Base-by-base conservation (phyloP, 1,284 basidiomycete species). In the Cutaneotrichosporon cutaneum region DNA sequence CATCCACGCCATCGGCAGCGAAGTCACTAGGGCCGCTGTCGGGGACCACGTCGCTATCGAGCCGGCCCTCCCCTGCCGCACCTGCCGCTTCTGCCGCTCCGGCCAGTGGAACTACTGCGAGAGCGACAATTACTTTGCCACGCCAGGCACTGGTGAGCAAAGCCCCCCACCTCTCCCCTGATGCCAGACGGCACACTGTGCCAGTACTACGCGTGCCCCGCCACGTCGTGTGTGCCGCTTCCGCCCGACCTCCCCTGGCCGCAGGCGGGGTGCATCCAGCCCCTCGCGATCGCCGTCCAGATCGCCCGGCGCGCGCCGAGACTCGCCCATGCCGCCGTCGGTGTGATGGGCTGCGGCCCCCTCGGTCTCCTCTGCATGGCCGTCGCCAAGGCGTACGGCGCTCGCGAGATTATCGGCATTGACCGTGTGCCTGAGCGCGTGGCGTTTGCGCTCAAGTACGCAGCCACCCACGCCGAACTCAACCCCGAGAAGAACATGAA, bases 321-420 rank as follows among this genome's bases (percentile, higher is more conserved):
- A 3, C 59, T 65, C 26, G 63, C 68, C 4, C 85, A 85, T 73
- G 86, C 90, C 75, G 84, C 84, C 36, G 84, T 92, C 64, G 86
- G 83, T 27, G 82, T 96, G 58, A 92, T 94, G 70, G 94, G 93
- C 32, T 82, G 81, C n/a, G 94, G 94, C 1, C 94, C 94, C 7
- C 89, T 97, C 66, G 93, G 93, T 16, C 83, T 96, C 14, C 85
- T 96, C 32, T 88, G 39, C 18, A 92, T 94, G 86, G 93, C 93
- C 4, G 90, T 93, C 24, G 91, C 92, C 18, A 90, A 88, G 72
- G 92, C 92, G 1, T 83, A 93, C 59, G 91, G 90, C 32, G 91
- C 90, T 1, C 82, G 84, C 52, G 85, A 87, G 52, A 83, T 94
- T 62, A 83, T 94, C 63, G 90, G 88, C 5, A 83, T 94, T 66